Conservation (phyloP, 2,329 filamentous ascomycete species). For the Ilyonectria mors-panacis region DNA sequence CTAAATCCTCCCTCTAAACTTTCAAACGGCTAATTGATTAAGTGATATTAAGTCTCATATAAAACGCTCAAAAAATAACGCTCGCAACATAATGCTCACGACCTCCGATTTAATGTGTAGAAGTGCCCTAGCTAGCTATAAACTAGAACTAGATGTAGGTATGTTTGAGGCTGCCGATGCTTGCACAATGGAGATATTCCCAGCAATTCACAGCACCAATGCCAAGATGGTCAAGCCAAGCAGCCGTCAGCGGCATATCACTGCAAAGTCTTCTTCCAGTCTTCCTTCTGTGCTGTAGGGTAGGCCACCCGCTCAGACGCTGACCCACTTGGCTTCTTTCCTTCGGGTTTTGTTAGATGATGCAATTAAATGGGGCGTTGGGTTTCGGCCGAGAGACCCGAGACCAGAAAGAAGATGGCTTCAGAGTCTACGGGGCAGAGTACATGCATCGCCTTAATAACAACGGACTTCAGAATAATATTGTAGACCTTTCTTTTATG, state of each 20-base stretch:
- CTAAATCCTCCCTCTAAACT: not conserved
- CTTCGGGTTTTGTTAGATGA: not conserved
- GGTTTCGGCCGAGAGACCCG: not conserved
- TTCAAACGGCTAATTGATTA: not conserved
- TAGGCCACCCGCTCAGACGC: not conserved
- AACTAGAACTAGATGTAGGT: not conserved
- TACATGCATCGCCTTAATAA: not conserved
- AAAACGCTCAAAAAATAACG: no score
- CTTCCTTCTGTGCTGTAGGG: not conserved
- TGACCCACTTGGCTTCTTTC: not conserved
- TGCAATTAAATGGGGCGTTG: not conserved
- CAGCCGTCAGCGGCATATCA: not conserved
- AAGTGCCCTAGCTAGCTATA: no score
- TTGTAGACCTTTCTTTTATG: not conserved
- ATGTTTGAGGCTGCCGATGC: not conserved
- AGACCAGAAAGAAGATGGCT: not conserved
- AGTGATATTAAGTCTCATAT: not conserved
- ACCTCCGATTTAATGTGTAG: no score
- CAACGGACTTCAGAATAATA: not conserved
- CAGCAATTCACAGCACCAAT: not conserved
- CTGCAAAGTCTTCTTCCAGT: not conserved
- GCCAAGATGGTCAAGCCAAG: not conserved
- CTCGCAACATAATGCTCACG: no score
- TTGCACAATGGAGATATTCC: not conserved
- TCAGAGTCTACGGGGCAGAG: not conserved